These are phyloP conservation scores for Rhododendron mucronatum DNA, from an alignment of 148 eudicot species.

Conservation along the genomic window DNA sequence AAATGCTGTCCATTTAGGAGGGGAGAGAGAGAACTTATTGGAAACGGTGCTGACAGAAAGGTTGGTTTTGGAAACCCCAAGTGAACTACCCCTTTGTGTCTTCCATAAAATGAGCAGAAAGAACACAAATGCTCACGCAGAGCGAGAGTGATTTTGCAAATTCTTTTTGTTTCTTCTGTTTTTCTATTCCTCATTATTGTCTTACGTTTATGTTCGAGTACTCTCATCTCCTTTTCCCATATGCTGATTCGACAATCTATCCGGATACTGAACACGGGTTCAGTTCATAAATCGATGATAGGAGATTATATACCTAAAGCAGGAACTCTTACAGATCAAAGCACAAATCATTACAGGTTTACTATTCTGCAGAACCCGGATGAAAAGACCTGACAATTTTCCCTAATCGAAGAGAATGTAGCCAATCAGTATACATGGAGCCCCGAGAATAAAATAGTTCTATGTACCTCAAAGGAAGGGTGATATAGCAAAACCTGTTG, in stretches of 20 bases:
- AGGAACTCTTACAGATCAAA: not conserved
- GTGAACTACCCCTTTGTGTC: not conserved
- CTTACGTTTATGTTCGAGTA: not conserved
- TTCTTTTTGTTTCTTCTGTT: too few species aligned
- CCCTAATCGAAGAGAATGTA: not conserved
- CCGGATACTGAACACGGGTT: not conserved
- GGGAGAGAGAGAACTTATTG: too few species aligned
- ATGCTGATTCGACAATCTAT: not conserved
- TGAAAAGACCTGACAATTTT: not conserved
- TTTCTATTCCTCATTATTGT: not conserved
- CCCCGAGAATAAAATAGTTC: not conserved
- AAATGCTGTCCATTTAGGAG: not conserved
- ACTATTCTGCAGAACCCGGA: not conserved
- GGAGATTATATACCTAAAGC: not conserved
- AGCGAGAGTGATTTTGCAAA: too few species aligned
- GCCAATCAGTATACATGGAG: not conserved
- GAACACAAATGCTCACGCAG: too few species aligned
- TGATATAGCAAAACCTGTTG: not conserved
- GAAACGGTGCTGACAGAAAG: too few species aligned
- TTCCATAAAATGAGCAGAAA: not conserved
- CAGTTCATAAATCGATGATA: not conserved
- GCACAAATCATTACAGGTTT: not conserved
- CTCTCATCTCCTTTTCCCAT: not conserved
- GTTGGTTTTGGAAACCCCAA: too few species aligned
- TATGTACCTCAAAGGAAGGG: not conserved